A percentile compares a stretch with the other conserved stretches of the same genome.
Conservation (phyloP, 768 basidiomycete species). For the Amanita brunnescens region DNA sequence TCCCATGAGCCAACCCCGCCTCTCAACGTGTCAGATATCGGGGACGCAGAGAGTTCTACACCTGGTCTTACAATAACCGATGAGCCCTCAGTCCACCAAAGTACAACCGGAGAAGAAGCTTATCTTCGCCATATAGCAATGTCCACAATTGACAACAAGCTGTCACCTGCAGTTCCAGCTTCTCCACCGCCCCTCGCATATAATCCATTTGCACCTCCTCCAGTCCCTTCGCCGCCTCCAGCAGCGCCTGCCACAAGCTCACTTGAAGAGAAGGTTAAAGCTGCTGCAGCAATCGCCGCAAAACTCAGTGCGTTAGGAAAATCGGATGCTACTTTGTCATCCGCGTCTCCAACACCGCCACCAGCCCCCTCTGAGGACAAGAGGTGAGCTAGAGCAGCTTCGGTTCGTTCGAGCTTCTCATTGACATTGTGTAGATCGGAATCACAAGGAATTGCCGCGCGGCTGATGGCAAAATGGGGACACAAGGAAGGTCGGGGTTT, state of each 20-base stretch:
- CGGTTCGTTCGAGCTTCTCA: background rate
- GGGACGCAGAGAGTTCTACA: conserved; percentile 1
- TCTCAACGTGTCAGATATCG: background rate
- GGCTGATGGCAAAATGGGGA: conserved; percentile 94
- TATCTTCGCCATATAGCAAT: conserved; percentile 55
- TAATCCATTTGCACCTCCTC: conserved; percentile 61
- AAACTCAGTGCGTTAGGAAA: conserved; percentile 49
- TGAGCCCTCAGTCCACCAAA: conserved; percentile 8
- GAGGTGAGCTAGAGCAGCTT: conserved; percentile 14
- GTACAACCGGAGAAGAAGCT: conserved; percentile 53
- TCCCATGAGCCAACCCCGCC: conserved; percentile 13
- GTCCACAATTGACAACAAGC: conserved; percentile 29
- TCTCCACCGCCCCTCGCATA: conserved; percentile 53
- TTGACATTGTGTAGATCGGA: conserved; percentile 32
- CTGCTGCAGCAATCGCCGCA: conserved; percentile 79
- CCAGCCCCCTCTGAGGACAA: conserved; percentile 25
- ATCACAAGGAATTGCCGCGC: conserved; percentile 70
- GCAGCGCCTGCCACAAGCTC: conserved; percentile 28
- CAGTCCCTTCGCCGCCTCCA: conserved; percentile 50
- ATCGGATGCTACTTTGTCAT: conserved; percentile 16
- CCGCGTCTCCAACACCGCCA: conserved; percentile 16
- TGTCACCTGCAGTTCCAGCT: conserved; percentile 22
- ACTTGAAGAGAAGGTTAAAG: conserved; percentile 63
- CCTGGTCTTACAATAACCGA: conserved; percentile 8
- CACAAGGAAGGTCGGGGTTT: conserved; percentile 92